Evolutionary conservation across 1,139 yeast genomes (phyloP), one percentile per base, ranked within the genome.

Genomic region (Lodderomyces theae): DNA sequence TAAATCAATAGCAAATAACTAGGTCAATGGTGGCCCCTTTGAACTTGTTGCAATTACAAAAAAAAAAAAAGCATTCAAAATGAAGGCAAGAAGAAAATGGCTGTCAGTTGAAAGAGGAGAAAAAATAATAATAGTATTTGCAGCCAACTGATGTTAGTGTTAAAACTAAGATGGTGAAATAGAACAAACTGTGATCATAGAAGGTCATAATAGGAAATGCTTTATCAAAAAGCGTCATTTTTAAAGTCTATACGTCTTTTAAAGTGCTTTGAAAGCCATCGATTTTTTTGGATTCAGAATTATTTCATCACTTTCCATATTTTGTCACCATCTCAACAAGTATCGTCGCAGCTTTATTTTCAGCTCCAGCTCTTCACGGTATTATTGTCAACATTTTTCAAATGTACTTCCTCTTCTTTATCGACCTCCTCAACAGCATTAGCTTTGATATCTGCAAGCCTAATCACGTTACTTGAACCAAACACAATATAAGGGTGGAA

Each of bases 401-500:
- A 18, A 3, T 23, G 12, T 4, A 25, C 4, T 4, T 25, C 16
- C 16, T 36, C 33, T 3, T n/a, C 39, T n/a, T n/a, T n/a, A n/a
- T 36, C 34, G 3, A 18, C 26, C n/a, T 36, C 6, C 8, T 38
- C 64, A 43, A 65, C 71, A 32, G 51, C 42, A 32, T 59, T 63
- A 40, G 55, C 55, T 53, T 63, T 65, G 46, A 70, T 69, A 16
- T 62, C 58, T 1, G 67, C 66, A 42, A 69, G 58, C 43, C 57
- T 65, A 38, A 69, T 57, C 9, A 58, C 54, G 44, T 67, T 67
- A 4, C 53, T 50, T 24, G 57, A 49, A 16, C 87, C 86, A 44
- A 79, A 70, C 0, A 72, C 74, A 48, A 71, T 53, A 7, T 82
- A 84, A 0, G 95, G 95, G 54, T 84, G 85, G 58, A 78, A 69